Percentiles rank a stretch among this genome's conserved stretches.
These are phyloP conservation scores for Penicillium maclennaniae DNA, from an alignment of 495 filamentous ascomycete genomes.

Conservation along the genomic window DNA sequence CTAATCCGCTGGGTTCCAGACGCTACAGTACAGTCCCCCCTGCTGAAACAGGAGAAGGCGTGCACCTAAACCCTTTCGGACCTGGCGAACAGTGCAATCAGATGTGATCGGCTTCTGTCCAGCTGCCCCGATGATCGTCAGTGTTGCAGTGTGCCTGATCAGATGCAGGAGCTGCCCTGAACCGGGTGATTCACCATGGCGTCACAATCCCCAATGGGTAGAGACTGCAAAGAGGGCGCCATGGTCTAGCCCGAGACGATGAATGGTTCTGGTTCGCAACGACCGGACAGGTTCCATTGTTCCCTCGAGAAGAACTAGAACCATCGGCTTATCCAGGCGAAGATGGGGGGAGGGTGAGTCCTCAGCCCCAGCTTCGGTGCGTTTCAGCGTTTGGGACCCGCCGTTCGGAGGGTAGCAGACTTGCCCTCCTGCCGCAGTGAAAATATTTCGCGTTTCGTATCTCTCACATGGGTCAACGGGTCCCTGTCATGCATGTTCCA, in stretches of 20 bases:
- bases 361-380: conserved; percentile 7
- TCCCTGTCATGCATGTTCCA: conserved; percentile 22
- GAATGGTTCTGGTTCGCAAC: background rate
- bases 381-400: conserved; percentile 14
- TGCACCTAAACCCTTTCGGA: background rate
- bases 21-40: too few relatives aligned
- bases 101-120: too few relatives aligned
- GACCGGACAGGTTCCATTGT: background rate
- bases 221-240: background rate
- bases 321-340: background rate
- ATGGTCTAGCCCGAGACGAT: background rate
- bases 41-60: background rate
- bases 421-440: conserved; percentile 9
- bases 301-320: background rate
- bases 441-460: conserved; percentile 20
- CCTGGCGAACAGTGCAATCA: too few relatives aligned
- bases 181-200: background rate
- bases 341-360: conserved; percentile 8
- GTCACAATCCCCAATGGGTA: too few relatives aligned
- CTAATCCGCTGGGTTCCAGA: background rate
- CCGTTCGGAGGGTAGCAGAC: conserved; percentile 14
- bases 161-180: background rate
- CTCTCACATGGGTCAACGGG: conserved; percentile 23
- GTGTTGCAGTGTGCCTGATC: background rate
- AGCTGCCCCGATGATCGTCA: background rate